Conservation (phyloP, 2,329 filamentous ascomycete species). For the Colletotrichum simmondsii region DNA sequence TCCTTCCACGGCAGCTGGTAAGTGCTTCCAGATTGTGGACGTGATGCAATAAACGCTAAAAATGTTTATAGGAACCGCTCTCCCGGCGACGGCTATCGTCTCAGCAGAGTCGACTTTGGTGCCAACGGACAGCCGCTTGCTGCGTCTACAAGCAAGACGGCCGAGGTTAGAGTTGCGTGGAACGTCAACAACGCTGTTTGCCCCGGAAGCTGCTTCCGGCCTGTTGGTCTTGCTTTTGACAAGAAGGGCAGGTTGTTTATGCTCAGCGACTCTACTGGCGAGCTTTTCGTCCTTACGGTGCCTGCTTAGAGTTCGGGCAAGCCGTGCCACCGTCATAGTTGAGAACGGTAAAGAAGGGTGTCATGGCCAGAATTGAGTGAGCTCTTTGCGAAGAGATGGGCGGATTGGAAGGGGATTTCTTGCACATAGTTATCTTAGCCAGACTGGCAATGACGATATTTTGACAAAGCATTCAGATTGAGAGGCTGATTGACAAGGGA, state of each 20-base stretch:
- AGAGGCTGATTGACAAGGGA: background rate
- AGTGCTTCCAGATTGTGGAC: slow-evolving; percentile 37
- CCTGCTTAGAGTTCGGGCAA: slow-evolving; percentile 10
- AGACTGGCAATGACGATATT: background rate
- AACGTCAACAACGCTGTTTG: slow-evolving; percentile 62
- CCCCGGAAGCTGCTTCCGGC: slow-evolving; percentile 69
- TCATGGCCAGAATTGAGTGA: background rate
- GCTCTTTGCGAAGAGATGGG: background rate
- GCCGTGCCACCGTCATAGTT: background rate
- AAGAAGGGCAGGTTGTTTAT: slow-evolving; percentile 67
- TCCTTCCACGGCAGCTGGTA: slow-evolving; percentile 81
- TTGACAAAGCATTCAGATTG: background rate
- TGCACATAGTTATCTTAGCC: background rate
- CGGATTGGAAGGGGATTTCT: background rate
- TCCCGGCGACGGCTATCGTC: slow-evolving; percentile 49
- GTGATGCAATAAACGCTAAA: background rate
- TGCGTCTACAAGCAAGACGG: slow-evolving; percentile 48
- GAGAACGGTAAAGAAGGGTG: background rate
- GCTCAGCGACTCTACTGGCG: slow-evolving; percentile 72
- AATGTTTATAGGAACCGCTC: slow-evolving; percentile 42
- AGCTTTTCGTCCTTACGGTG: slow-evolving; percentile 68
- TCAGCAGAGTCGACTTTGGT: slow-evolving; percentile 49
- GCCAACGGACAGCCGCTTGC: slow-evolving; percentile 46
- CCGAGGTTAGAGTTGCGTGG: slow-evolving; percentile 58
- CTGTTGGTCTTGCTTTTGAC: slow-evolving; percentile 68